Percentiles rank a stretch among this genome's conserved stretches.
Conservation (phyloP, 495 filamentous ascomycete genomes). For the Niebla homalea region DNA sequence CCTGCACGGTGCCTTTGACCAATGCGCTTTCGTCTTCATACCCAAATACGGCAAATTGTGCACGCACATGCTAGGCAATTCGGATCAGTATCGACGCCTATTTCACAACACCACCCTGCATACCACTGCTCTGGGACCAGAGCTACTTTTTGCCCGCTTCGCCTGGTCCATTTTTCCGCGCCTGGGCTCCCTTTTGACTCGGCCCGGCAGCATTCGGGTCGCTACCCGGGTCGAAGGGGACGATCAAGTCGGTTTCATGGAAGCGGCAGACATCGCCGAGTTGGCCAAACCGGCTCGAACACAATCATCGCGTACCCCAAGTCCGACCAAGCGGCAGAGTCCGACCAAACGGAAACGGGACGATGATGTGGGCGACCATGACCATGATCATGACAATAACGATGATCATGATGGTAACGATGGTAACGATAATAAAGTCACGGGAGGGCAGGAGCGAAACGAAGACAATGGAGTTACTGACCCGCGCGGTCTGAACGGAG, state of each 20-base stretch:
- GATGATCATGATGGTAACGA: too few relatives aligned
- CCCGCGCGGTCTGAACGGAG: too few relatives aligned
- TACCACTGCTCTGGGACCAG: background rate
- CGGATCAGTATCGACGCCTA: background rate
- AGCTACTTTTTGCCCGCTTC: constrained; percentile 4
- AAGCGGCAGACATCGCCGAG: background rate
- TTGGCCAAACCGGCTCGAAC: background rate
- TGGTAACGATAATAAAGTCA: too few relatives aligned
- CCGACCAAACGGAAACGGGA: background rate
- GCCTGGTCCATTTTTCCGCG: constrained; percentile 15
- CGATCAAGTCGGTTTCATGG: background rate
- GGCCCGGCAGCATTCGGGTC: background rate
- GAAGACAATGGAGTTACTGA: too few relatives aligned
- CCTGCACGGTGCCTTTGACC: constrained; percentile 9
- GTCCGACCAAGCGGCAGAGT: background rate
- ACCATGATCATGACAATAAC: too few relatives aligned
- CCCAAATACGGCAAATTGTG: constrained; percentile 6
- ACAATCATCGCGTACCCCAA: background rate
- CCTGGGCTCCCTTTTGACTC: background rate
- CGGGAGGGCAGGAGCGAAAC: too few relatives aligned
- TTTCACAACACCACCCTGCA: constrained; percentile 7
- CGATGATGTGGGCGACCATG: background rate
- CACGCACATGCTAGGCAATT: constrained; percentile 5
- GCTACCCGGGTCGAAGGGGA: background rate
- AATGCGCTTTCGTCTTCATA: constrained; percentile 3